Evolutionary conservation across 495 filamentous ascomycete species (phyloP), one percentile per base, ranked within the genome.

Genomic region (Hypoxylon lenormandii): DNA sequence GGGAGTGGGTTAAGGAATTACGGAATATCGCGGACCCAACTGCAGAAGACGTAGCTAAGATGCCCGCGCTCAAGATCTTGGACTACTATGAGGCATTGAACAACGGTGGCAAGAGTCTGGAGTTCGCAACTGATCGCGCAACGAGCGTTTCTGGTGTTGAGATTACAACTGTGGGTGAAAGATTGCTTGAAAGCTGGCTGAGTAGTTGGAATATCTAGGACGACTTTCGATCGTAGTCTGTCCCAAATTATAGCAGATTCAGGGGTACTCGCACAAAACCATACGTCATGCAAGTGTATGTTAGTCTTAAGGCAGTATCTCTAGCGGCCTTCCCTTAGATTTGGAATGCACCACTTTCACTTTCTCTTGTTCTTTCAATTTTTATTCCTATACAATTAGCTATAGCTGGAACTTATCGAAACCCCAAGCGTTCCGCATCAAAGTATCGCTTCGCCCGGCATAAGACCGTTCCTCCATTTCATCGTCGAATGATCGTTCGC

Each of bases 401-500:
- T 8, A 8, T 33, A 11, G n/a, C n/a, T n/a, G n/a, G n/a, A n/a
- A n/a, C n/a, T 33, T 33, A 46, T n/a, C n/a, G n/a, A n/a, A n/a
- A n/a, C n/a, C n/a, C n/a, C n/a, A n/a, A n/a, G n/a, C n/a, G n/a
- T 46, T 48, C 21, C 16, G 21, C 46, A 4, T 57, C 38, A 76
- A 1, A 78, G 71, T 13, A 77, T 61, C 16, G 76, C 58, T 26
- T 74, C 73, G 5, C 64, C 72, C 15, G 76, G 76, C 59, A 77
- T 26, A 6, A 75, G 53, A 1, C 71, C 74, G 13, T 68, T 73
- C 52, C 74, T 62, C 74, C 74, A 77, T 15, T 33, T 75, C 68
- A 73, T 66, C 12, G 75, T 55, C 13, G 64, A 63, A 40, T 76
- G 72, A 60, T 76, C 63, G 36, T 82, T 81, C 8, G 79, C 78